Percentiles rank a stretch among this genome's conserved stretches.
Conservation (phyloP, 495 filamentous ascomycete genomes). For the Penicillium canescens region DNA sequence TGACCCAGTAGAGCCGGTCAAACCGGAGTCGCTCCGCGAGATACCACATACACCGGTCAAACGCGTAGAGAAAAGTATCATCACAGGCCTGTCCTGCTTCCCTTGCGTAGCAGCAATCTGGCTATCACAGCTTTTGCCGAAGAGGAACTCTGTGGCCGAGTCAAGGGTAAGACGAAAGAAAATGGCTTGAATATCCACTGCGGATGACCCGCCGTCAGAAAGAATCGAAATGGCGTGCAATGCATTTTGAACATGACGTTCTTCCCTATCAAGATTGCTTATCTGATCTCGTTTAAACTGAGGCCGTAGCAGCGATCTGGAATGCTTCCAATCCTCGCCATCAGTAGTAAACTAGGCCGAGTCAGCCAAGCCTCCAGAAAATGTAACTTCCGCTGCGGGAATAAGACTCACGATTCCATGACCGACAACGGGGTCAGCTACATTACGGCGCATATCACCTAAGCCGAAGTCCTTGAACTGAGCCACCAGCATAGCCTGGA, state of each 20-base stretch:
- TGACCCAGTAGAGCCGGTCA: no score
- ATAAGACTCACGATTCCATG: background rate
- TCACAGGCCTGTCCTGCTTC: slow-evolving; percentile 2
- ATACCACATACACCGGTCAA: slow-evolving; percentile 20
- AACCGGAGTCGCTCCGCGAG: slow-evolving; percentile 23
- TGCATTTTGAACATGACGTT: background rate
- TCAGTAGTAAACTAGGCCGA: slow-evolving; percentile 31
- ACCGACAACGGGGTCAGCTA: background rate
- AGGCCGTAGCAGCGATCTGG: slow-evolving; percentile 41
- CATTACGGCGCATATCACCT: slow-evolving; percentile 1
- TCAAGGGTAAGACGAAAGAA: slow-evolving; percentile 57
- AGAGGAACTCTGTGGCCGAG: slow-evolving; percentile 58
- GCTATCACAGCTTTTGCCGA: slow-evolving; percentile 27
- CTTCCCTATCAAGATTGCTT: slow-evolving; percentile 42
- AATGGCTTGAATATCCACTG: slow-evolving; percentile 37
- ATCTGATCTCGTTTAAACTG: slow-evolving; percentile 12
- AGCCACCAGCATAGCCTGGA: slow-evolving; percentile 69
- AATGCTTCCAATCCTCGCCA: slow-evolving; percentile 39
- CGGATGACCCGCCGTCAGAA: slow-evolving; percentile 56
- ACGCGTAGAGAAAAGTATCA: slow-evolving; percentile 21
- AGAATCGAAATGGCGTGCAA: slow-evolving; percentile 29
- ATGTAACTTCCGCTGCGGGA: no score
- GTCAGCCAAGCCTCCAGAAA: no score
- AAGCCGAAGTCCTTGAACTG: slow-evolving; percentile 60
- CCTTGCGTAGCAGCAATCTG: background rate